Evolutionary conservation across 345 rosid species (phyloP), one percentile per base, ranked within the genome.

Genomic region (Eucalyptus caleyi): DNA sequence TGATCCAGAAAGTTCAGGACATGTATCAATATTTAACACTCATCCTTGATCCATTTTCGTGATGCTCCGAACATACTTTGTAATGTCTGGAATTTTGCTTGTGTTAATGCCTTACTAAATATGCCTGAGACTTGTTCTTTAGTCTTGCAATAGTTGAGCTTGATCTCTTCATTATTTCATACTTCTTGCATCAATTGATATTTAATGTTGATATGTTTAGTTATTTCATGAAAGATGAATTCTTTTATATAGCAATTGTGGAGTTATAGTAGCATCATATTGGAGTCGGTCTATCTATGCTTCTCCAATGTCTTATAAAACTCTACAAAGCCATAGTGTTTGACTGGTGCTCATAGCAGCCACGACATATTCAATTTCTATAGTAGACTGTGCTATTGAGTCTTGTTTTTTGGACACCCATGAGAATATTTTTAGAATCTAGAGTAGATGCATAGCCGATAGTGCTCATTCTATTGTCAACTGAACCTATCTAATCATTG

Each of bases 201-300:
- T 62, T 27, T 62, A 0, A 27, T 62, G 69, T 30, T 1, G 9
- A 62, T 27, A 62, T 13, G 9, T 62, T 62, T 62, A 62, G 16
- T 62, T 13, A 13, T 62, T 62, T 62, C 69, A 62, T 62, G 5
- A 62, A 27, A 62, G 32, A 0, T 14, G 34, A 30, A 62, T 62
- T 27, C 18, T 62, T 62, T 62, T 12, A 62, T 27, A 62, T 30
- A 27, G 9, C 32, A 30, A 62, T 62, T 62, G 32, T 30, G 32
- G 16, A 62, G 16, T 27, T 62, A 6, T 62, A 3, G 69, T 62
- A 27, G 34, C 34, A 62, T 62, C n/a, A 27, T 62, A 30, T 62
- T 13, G 8, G 32, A 13, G 16, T 13, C 8, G 0, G 5, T 13
- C 32, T 11, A 0, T 62, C 26, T 21, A 30, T 6, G 18, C 69